Conservation (phyloP, 805 yeast species). For the Hanseniaspora singularis region DNA sequence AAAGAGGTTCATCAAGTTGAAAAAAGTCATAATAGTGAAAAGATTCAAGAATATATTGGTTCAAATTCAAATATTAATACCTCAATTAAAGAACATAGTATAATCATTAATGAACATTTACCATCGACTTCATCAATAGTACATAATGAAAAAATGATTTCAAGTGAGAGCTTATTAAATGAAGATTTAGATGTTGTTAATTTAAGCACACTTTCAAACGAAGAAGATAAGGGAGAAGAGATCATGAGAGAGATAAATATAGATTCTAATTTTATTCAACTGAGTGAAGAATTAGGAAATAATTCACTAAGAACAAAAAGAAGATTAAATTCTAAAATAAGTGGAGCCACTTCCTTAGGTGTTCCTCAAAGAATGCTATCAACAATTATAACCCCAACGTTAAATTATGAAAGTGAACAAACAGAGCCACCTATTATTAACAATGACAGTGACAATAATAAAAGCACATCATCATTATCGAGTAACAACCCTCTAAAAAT, state of each 20-base stretch:
- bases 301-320: background rate
- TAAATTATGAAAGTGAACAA: background rate
- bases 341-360: background rate
- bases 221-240: background rate
- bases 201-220: background rate
- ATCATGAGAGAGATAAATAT: background rate
- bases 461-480: no score
- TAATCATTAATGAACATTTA: background rate
- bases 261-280: background rate
- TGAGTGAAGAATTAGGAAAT: no score
- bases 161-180: no score
- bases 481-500: background rate
- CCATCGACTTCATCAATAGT: background rate
- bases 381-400: background rate
- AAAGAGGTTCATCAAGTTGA: background rate
- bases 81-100: no score
- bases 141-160: no score
- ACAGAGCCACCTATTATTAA: no score
- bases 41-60: background rate
- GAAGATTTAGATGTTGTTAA: background rate
- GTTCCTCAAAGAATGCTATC: constrained; percentile 1
- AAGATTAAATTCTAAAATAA: background rate
- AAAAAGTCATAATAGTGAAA: background rate
- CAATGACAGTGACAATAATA: background rate
- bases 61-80: background rate